phyloP scores from a whole-genome alignment of 2,329 filamentous ascomycete species.

The Sarocladium strictum region DNA sequence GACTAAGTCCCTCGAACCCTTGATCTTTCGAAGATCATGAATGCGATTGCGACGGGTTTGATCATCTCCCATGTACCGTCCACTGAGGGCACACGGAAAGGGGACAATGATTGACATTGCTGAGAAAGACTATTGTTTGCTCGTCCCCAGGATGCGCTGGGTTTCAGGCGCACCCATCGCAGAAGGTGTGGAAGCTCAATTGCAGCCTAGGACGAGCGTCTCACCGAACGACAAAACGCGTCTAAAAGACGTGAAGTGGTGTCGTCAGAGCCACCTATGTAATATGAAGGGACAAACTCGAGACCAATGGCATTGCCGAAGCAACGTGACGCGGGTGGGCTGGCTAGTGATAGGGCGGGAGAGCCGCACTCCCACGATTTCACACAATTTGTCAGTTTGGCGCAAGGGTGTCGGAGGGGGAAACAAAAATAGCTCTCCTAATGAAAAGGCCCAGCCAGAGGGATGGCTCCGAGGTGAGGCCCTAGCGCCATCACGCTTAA shows the following conservation, averaged over 20 bases:
- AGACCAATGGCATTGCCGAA: not conserved
- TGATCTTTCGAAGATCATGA: too few relatives aligned
- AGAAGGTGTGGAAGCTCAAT: too few relatives aligned
- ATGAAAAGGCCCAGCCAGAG: not conserved
- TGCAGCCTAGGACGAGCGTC: too few relatives aligned
- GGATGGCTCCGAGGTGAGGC: not conserved
- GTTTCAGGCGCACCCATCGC: too few relatives aligned
- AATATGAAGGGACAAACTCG: not conserved
- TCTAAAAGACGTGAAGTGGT: not conserved
- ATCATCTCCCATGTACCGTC: too few relatives aligned
- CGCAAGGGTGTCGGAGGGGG: not conserved
- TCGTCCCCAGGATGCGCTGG: too few relatives aligned
- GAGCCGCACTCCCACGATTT: not conserved
- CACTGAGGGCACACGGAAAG: too few relatives aligned
- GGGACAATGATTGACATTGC: too few relatives aligned
- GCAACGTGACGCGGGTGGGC: not conserved
- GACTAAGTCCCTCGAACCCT: too few relatives aligned
- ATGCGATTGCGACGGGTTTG: too few relatives aligned
- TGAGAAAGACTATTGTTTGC: too few relatives aligned
- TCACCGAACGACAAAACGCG: not conserved
- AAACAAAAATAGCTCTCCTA: constrained; percentile 7
- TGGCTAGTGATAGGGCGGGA: not conserved
- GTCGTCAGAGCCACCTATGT: not conserved
- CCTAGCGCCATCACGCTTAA: not conserved
- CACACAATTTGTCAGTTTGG: not conserved